A percentile compares a stretch with the other conserved stretches of the same genome.
Evolutionary conservation across 108 stramenopile species (phyloP).

Genomic region (Pseudonitzschia multistriata): DNA sequence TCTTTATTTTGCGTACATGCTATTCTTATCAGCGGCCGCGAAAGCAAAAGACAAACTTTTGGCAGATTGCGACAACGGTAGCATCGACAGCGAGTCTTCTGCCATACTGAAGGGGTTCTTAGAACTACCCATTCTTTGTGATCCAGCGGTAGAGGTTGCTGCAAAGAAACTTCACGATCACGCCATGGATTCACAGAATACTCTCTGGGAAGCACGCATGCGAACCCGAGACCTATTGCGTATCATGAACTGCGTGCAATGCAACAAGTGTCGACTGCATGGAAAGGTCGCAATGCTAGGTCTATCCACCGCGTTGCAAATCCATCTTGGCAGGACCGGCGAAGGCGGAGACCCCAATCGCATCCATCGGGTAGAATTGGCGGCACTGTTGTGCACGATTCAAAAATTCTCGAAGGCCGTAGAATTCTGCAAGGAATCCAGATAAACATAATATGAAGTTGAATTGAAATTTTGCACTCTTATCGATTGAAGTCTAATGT

Average conservation of each 20-base stretch:
- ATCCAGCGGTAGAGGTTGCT: slow-evolving; percentile 61
- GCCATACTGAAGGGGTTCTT: slow-evolving; percentile 46
- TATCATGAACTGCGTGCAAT: slow-evolving; percentile 97
- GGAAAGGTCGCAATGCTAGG: slow-evolving; percentile 89
- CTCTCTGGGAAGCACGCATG: slow-evolving; percentile 86
- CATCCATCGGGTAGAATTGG: slow-evolving; percentile 83
- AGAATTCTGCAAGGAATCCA: slow-evolving; percentile 68
- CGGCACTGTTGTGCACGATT: slow-evolving; percentile 73
- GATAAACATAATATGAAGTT: slow-evolving; percentile 4
- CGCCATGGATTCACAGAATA: slow-evolving; percentile 47
- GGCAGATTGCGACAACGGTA: slow-evolving; percentile 59
- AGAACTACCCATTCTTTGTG: slow-evolving; percentile 48
- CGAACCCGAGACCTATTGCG: slow-evolving; percentile 85
- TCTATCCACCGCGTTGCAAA: slow-evolving; percentile 83
- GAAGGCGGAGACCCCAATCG: slow-evolving; percentile 62
- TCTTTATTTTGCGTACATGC: slow-evolving; percentile 92
- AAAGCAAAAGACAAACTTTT: slow-evolving; percentile 73
- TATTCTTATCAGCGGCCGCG: slow-evolving; percentile 80
- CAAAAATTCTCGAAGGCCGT: slow-evolving; percentile 84
- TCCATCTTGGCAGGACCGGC: slow-evolving; percentile 66
- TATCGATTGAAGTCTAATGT: background rate
- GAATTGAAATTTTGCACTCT: background rate
- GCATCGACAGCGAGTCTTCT: slow-evolving; percentile 40
- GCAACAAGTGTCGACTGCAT: slow-evolving; percentile 94
- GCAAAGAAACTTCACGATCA: slow-evolving; percentile 55